These are phyloP conservation scores for Allomyces macrogynus DNA, from an alignment of 192 early-diverging fungal species.

Conservation along the genomic window DNA sequence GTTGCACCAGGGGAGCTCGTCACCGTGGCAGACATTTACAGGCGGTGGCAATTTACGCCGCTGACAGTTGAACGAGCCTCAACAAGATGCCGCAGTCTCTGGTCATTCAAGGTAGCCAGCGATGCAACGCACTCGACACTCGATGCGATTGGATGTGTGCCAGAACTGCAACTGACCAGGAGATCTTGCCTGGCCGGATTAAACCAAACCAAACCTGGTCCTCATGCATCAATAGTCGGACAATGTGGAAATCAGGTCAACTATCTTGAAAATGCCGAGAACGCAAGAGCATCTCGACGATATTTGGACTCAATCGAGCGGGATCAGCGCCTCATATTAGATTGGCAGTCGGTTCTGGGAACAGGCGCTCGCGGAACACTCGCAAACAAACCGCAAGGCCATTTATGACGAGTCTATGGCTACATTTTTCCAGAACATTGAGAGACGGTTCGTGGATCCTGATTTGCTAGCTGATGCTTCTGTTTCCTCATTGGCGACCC, in stretches of 20 bases:
- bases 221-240: constrained; percentile 13
- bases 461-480: background rate
- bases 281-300: constrained; percentile 1
- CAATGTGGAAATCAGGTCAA: constrained; percentile 33
- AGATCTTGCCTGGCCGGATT: background rate
- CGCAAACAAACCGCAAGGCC: constrained; percentile 13
- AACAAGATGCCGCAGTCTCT: constrained; percentile 3
- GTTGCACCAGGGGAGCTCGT: too few species aligned
- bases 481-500: background rate
- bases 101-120: constrained; percentile 3
- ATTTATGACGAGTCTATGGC: constrained; percentile 23
- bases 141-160: background rate
- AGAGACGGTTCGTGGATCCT: constrained; percentile 7
- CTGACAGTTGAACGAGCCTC: too few species aligned
- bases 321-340: background rate
- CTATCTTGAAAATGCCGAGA: constrained; percentile 2
- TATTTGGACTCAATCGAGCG: constrained; percentile 2
- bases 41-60: too few species aligned
- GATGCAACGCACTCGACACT: too few species aligned
- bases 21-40: too few species aligned
- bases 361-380: constrained; percentile 31
- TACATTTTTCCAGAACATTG: constrained; percentile 29
- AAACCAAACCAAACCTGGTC: too few species aligned
- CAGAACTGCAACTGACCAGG: background rate
- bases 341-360: constrained; percentile 38